Evolutionary conservation across 768 basidiomycete genomes (phyloP).

Genomic region (Leucocoprinus sp.): DNA sequence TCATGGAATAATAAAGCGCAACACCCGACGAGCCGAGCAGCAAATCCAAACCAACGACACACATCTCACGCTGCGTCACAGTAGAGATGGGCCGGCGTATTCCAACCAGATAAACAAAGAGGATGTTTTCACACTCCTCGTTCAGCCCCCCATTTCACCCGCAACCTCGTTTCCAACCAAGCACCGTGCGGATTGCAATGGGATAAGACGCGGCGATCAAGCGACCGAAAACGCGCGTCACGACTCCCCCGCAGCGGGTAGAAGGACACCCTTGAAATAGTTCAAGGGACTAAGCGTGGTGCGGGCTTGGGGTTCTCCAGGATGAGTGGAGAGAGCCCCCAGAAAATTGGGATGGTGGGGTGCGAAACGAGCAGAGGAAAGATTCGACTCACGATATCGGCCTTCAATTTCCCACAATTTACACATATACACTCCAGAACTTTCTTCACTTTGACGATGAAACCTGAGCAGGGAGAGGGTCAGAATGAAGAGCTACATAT

Average conservation of each 20-base stretch:
- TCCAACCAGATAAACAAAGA: constrained; percentile 33
- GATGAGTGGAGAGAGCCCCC: constrained; percentile 90
- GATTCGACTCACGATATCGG: constrained; percentile 88
- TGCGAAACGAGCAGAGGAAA: constrained; percentile 91
- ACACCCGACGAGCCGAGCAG: constrained; percentile 49
- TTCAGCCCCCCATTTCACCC: constrained; percentile 99
- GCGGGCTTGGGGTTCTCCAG: constrained; percentile 94
- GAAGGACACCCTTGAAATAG: constrained; percentile 75
- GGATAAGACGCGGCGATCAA: constrained; percentile 78
- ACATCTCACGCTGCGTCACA: constrained; percentile 64
- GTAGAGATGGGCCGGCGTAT: constrained; percentile 43
- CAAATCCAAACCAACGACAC: constrained; percentile 35
- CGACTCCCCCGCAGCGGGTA: constrained; percentile 57
- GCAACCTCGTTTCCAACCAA: constrained; percentile 80
- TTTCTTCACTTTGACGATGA: constrained; percentile 99
- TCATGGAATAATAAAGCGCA: constrained; percentile 44
- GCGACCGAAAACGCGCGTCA: constrained; percentile 86
- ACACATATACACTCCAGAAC: constrained; percentile 98
- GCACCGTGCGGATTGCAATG: constrained; percentile 58
- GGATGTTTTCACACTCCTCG: constrained; percentile 79
- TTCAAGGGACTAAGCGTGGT: constrained; percentile 67
- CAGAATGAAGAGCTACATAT: background rate
- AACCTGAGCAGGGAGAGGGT: constrained; percentile 38
- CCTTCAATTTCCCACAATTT: constrained; percentile 96
- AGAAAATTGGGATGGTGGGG: constrained; percentile 95